A percentile compares a stretch with the other conserved stretches of the same genome.
Evolutionary conservation across 2,329 filamentous ascomycete species (phyloP).

Genomic region (Pseudophaeomoniella oleicola): DNA sequence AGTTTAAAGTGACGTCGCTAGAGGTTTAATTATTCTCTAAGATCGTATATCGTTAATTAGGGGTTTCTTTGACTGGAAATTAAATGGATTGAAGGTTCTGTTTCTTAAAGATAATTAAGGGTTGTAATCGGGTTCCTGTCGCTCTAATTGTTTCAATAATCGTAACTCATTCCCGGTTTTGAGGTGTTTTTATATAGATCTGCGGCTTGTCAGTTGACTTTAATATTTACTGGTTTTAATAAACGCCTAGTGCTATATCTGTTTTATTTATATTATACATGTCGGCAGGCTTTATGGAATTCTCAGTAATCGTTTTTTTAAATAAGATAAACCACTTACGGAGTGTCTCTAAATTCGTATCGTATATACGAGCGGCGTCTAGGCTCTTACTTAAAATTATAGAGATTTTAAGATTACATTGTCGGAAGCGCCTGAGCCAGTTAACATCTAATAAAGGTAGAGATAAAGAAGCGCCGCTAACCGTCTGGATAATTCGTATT

Average conservation of each 20-base stretch:
- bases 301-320: not conserved
- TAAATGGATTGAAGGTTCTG: conserved; percentile 8
- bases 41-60: conserved; percentile 8
- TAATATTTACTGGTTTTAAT: conserved; percentile 5
- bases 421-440: not conserved
- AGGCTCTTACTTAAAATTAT: not conserved
- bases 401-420: not conserved
- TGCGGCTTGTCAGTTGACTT: conserved; percentile 1
- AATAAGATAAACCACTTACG: not conserved
- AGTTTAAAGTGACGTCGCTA: conserved; percentile 8
- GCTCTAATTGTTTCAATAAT: conserved; percentile 10
- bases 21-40: conserved; percentile 11
- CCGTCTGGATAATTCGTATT: not conserved
- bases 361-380: not conserved
- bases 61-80: conserved; percentile 7
- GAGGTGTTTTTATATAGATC: conserved; percentile 4
- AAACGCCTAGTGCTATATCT: conserved; percentile 5
- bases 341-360: not conserved
- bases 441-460: not conserved
- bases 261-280: conserved; percentile 10
- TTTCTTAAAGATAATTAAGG: conserved; percentile 12
- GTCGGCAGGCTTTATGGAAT: conserved; percentile 8
- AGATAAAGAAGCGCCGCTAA: not conserved
- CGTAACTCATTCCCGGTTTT: conserved; percentile 8
- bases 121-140: conserved; percentile 2